Conservation (phyloP, 1,284 basidiomycete species). For the Pisolithus thermaeus region DNA sequence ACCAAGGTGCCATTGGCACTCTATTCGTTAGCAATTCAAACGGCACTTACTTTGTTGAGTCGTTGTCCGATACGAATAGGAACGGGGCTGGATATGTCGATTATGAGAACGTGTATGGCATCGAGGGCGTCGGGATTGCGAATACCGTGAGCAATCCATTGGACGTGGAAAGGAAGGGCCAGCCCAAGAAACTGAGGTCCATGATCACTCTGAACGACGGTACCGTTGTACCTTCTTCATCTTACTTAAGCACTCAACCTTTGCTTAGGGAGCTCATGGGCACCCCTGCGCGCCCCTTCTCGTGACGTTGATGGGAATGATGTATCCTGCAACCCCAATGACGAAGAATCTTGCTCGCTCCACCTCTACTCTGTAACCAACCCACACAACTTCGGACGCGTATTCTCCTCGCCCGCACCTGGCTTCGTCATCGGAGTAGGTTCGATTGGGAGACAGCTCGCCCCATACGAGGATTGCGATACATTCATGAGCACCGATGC, state of each 20-base stretch:
- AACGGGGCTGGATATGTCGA: constrained; percentile 88
- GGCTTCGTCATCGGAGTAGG: constrained; percentile 96
- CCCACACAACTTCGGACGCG: constrained; percentile 87
- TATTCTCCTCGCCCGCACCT: constrained; percentile 93
- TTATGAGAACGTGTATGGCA: constrained; percentile 85
- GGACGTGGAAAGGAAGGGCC: constrained; percentile 66
- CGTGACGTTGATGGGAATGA: constrained; percentile 55
- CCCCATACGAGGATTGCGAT: constrained; percentile 84
- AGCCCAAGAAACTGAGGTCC: constrained; percentile 65
- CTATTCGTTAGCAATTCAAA: constrained; percentile 93
- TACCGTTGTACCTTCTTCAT: constrained; percentile 11
- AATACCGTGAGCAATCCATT: constrained; percentile 83
- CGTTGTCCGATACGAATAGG: constrained; percentile 85
- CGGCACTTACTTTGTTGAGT: constrained; percentile 93
- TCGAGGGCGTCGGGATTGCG: constrained; percentile 92
- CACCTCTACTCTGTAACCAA: constrained; percentile 90
- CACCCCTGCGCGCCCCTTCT: constrained; percentile 59
- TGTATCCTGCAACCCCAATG: constrained; percentile 56
- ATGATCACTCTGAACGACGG: constrained; percentile 92
- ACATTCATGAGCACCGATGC: constrained; percentile 92
- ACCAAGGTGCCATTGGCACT: constrained; percentile 74
- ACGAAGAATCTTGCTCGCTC: constrained; percentile 67
- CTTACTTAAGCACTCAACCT: neutral
- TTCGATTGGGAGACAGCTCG: constrained; percentile 68
- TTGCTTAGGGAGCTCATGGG: constrained; percentile 66